These are phyloP conservation scores for Plasmodium cynomolgi DNA, from an alignment of 169 alveolate genomes.

Conservation along the genomic window DNA sequence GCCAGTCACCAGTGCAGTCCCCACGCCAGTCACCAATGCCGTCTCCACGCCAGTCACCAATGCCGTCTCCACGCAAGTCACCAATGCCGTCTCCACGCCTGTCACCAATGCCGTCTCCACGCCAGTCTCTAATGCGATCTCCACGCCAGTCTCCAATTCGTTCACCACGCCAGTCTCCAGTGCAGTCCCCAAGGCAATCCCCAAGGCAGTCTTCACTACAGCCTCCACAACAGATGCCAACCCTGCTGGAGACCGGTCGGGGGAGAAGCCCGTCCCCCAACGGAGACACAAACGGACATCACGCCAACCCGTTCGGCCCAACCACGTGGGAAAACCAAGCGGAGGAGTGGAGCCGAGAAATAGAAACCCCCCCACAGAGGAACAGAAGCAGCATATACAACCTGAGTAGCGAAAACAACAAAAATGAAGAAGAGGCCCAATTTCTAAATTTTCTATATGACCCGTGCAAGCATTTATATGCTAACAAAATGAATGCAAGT, in stretches of 20 bases:
- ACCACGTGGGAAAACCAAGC: background rate
- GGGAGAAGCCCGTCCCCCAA: background rate
- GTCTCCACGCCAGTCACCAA: no score
- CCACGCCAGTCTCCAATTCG: no score
- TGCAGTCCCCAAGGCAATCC: no score
- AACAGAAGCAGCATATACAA: background rate
- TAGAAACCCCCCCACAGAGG: background rate
- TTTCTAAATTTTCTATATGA: slow-evolving; percentile 43
- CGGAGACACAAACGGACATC: background rate
- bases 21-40: no score
- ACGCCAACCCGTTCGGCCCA: background rate
- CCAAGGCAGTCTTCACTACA: no score
- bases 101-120: no score
- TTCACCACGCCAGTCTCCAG: no score
- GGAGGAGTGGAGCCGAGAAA: background rate
- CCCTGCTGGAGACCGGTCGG: background rate
- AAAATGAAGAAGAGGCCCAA: slow-evolving; percentile 29
- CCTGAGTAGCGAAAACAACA: background rate
- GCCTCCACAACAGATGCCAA: background rate
- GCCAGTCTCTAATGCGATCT: no score
- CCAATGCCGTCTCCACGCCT: no score
- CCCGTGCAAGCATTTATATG: slow-evolving; percentile 55
- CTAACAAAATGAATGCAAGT: background rate
- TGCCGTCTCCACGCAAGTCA: no score
- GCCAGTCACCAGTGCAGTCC: background rate